These are phyloP conservation scores for Fistulinella cinereoalba DNA, from an alignment of 1,284 basidiomycete species.

Conservation along the genomic window DNA sequence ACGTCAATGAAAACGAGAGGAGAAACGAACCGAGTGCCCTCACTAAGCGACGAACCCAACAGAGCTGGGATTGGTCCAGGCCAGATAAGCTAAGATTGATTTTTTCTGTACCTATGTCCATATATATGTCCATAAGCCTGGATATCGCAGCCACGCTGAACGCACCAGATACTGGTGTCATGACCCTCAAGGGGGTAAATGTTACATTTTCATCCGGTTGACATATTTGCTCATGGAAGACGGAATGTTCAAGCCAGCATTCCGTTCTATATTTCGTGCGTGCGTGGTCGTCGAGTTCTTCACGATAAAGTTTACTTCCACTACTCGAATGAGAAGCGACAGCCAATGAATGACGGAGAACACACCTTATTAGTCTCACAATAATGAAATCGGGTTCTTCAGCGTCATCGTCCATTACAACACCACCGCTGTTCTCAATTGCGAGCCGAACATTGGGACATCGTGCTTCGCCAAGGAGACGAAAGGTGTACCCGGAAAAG, in stretches of 20 bases:
- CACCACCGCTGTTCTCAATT: slow-evolving; percentile 56
- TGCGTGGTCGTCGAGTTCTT: slow-evolving; percentile 45
- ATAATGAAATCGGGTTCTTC: slow-evolving; percentile 61
- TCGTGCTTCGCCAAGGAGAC: slow-evolving; percentile 62
- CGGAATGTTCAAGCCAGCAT: slow-evolving; percentile 78
- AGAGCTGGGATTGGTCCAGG: slow-evolving; percentile 60
- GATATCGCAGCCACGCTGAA: background rate
- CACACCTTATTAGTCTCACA: slow-evolving; percentile 67
- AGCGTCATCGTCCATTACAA: slow-evolving; percentile 38
- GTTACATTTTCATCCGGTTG: slow-evolving; percentile 56
- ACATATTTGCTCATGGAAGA: slow-evolving; percentile 65
- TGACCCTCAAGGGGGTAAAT: slow-evolving; percentile 57
- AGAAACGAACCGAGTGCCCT: slow-evolving; percentile 55
- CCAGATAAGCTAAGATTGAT: slow-evolving; percentile 67
- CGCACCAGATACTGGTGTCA: slow-evolving; percentile 52
- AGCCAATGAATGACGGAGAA: background rate
- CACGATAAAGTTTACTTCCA: slow-evolving; percentile 58
- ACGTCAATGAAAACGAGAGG: slow-evolving; percentile 1
- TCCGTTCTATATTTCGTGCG: slow-evolving; percentile 68
- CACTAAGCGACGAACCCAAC: slow-evolving; percentile 58
- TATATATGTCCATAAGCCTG: too few species aligned
- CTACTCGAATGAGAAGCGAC: slow-evolving; percentile 34
- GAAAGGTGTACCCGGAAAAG: slow-evolving; percentile 56
- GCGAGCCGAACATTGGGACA: slow-evolving; percentile 52
- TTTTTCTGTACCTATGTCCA: slow-evolving; percentile 44